phyloP scores from a whole-genome alignment of 1,284 basidiomycete genomes.

The Exobasidium cylindrosporum region DNA sequence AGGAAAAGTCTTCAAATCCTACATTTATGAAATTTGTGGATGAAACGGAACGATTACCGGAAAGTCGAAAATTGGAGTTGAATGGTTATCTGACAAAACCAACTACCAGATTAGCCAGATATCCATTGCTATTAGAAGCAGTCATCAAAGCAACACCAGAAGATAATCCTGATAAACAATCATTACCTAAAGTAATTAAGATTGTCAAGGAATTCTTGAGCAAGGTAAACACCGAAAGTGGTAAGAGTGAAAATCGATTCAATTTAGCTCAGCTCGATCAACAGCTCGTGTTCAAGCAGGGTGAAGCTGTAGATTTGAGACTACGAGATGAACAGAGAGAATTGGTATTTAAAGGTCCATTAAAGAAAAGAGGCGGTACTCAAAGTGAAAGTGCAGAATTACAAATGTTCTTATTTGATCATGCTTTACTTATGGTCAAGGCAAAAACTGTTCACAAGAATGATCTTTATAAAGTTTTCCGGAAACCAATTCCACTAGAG shows the following conservation, averaged over 20 bases:
- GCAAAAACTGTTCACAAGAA: conserved; percentile 78
- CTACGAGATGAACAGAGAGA: conserved; percentile 82
- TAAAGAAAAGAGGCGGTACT: conserved; percentile 79
- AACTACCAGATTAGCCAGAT: conserved; percentile 91
- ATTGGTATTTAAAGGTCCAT: conserved; percentile 86
- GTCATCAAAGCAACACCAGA: conserved; percentile 90
- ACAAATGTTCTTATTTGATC: conserved; percentile 92
- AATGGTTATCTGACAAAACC: conserved; percentile 97
- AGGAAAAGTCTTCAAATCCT: conserved; percentile 88
- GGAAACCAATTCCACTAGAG: conserved; percentile 94
- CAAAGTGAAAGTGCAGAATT: conserved; percentile 77
- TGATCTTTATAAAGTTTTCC: conserved; percentile 90
- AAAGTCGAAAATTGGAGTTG: conserved; percentile 91
- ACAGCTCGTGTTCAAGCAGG: conserved; percentile 78
- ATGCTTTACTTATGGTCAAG: conserved; percentile 93
- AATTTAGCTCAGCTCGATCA: conserved; percentile 85
- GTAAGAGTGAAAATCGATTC: conserved; percentile 88
- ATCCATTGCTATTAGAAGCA: conserved; percentile 88
- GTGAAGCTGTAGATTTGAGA: conserved; percentile 81
- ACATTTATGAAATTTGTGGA: conserved; percentile 97
- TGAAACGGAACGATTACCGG: conserved; percentile 84
- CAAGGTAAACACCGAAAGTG: conserved; percentile 87
- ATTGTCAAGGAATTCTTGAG: conserved; percentile 78
- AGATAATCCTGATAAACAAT: conserved; percentile 80
- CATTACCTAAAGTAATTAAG: conserved; percentile 74